These are phyloP conservation scores for Suillus bovinus DNA, from an alignment of 768 basidiomycete species.

Conservation along the genomic window DNA sequence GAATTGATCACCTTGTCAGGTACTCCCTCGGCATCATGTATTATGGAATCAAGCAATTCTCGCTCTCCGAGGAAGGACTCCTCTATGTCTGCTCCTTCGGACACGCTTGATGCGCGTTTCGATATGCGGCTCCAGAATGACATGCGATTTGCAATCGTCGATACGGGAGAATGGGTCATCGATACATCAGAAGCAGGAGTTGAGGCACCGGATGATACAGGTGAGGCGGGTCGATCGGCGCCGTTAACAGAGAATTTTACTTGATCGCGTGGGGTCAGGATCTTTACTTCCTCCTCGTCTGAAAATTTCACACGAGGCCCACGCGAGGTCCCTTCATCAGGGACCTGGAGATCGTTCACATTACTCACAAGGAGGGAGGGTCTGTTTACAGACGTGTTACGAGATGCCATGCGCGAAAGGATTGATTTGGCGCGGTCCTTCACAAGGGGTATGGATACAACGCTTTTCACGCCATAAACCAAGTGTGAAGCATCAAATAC, in stretches of 20 bases:
- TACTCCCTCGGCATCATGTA: conserved; percentile 45
- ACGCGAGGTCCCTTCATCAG: conserved; percentile 13
- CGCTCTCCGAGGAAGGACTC: conserved; percentile 19
- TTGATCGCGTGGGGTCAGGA: conserved; percentile 37
- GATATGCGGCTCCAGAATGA: conserved; percentile 76
- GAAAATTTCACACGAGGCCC: conserved; percentile 56
- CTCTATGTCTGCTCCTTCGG: conserved; percentile 14
- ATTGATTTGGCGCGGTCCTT: conserved; percentile 59
- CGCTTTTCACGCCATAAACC: conserved; percentile 68
- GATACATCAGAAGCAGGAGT: conserved; percentile 51
- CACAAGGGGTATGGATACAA: conserved; percentile 70
- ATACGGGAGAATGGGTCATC: conserved; percentile 49
- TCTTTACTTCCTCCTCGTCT: conserved; percentile 44
- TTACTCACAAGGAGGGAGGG: conserved; percentile 44
- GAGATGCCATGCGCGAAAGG: conserved; percentile 53
- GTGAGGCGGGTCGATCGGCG: conserved; percentile 17
- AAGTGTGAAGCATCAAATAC: conserved; percentile 64
- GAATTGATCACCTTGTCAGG: conserved; percentile 55
- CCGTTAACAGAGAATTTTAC: neutral
- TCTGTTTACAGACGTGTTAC: conserved; percentile 44
- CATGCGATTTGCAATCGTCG: conserved; percentile 60
- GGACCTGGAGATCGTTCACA: conserved; percentile 22
- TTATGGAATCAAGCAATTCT: conserved; percentile 38
- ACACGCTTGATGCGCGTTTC: conserved; percentile 39
- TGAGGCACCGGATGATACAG: conserved; percentile 52